Percentiles rank a stretch among this genome's conserved stretches.
Evolutionary conservation across 495 filamentous ascomycete genomes (phyloP).

Genomic region (Lineolata rhizophorae): DNA sequence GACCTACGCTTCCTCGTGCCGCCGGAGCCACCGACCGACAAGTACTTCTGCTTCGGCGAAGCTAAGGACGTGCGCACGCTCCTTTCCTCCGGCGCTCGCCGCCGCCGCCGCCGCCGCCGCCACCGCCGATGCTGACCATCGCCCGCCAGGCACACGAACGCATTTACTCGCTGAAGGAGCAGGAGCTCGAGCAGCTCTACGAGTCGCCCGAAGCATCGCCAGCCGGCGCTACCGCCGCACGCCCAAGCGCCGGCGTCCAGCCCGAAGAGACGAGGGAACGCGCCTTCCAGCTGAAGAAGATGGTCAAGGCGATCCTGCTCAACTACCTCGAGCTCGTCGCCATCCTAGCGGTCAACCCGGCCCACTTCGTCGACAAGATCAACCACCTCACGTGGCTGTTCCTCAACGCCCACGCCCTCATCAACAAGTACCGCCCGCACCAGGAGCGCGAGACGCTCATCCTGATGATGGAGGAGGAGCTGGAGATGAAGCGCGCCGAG

Average conservation of each 20-base stretch:
- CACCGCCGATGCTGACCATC: slow-evolving; percentile 6
- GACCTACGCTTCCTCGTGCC: slow-evolving; percentile 67
- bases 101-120: neutral
- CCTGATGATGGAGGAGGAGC: slow-evolving; percentile 73
- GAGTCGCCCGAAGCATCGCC: slow-evolving; percentile 16
- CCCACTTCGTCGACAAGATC: slow-evolving; percentile 39
- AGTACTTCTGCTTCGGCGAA: slow-evolving; percentile 56
- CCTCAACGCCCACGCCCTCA: slow-evolving; percentile 70
- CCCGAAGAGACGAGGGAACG: slow-evolving; percentile 33
- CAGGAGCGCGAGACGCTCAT: slow-evolving; percentile 85
- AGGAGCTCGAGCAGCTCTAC: slow-evolving; percentile 49
- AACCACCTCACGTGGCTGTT: slow-evolving; percentile 56
- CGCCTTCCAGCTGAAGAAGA: slow-evolving; percentile 49
- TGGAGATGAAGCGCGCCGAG: slow-evolving; percentile 52
- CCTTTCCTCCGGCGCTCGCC: neutral
- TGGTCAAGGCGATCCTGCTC: slow-evolving; percentile 62
- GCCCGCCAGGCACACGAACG: slow-evolving; percentile 1
- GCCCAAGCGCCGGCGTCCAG: slow-evolving; percentile 19
- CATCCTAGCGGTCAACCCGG: slow-evolving; percentile 39
- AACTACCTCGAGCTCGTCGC: slow-evolving; percentile 69
- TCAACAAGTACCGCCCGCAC: slow-evolving; percentile 91
- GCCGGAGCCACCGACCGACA: slow-evolving; percentile 40
- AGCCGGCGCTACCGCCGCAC: slow-evolving; percentile 17
- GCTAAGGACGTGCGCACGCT: slow-evolving; percentile 30
- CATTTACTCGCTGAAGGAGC: slow-evolving; percentile 42